Conservation (phyloP, 208 protist genomes). For the Acanthamoeba triangularis region DNA sequence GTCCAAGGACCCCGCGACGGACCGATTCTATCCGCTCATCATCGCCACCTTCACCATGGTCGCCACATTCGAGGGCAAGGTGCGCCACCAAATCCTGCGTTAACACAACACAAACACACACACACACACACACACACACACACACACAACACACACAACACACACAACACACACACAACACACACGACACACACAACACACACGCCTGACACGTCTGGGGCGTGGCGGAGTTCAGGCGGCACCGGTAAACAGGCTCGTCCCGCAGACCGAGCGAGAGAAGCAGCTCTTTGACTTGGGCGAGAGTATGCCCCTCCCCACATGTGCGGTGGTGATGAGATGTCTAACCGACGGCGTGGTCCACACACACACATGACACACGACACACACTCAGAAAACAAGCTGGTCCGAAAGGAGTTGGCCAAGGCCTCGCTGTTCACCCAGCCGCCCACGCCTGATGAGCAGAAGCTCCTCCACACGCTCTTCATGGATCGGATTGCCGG, state of each 20-base stretch:
- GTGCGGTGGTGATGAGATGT: neutral
- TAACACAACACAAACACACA: neutral
- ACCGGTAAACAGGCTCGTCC: constrained; percentile 55
- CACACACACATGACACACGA: neutral
- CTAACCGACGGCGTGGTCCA: neutral
- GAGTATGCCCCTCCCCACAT: neutral
- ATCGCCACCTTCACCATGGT: constrained; percentile 71
- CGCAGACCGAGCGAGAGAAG: constrained; percentile 67
- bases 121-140: neutral
- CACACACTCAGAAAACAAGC: constrained; percentile 33
- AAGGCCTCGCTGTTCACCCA: constrained; percentile 45
- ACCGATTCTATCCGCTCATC: constrained; percentile 50
- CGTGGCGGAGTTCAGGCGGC: neutral
- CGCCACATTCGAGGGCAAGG: constrained; percentile 63
- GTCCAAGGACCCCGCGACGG: constrained; percentile 54
- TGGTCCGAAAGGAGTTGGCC: constrained; percentile 39
- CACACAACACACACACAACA: neutral
- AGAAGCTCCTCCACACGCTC: constrained; percentile 64
- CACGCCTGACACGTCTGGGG: neutral
- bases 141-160: neutral
- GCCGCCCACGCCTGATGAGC: constrained; percentile 54
- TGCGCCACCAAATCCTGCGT: neutral
- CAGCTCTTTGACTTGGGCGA: constrained; percentile 60
- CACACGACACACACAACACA: neutral
- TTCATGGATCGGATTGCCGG: constrained; percentile 37